These are phyloP conservation scores for Pharnaceum exiguum DNA, from an alignment of 148 eudicot genomes.

Conservation along the genomic window DNA sequence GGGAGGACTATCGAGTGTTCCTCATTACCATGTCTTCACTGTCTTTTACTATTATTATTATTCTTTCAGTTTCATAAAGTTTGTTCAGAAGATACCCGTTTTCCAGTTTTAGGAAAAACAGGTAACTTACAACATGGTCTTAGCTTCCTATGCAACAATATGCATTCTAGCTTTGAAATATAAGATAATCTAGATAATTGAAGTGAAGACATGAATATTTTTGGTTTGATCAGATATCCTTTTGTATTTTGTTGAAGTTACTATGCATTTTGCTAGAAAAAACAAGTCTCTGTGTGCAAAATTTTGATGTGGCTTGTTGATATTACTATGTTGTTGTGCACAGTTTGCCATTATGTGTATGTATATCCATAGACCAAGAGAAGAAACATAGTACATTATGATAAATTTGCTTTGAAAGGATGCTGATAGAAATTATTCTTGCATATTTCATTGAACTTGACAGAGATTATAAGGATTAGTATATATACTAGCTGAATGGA, in stretches of 20 bases:
- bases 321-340: background rate
- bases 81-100: background rate
- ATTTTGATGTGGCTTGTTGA: background rate
- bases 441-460: no score
- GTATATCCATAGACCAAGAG: no score
- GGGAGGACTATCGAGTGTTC: background rate
- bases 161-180: background rate
- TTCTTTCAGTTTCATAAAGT: no score
- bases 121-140: background rate
- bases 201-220: background rate
- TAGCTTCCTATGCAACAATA: no score
- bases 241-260: background rate
- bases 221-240: background rate
- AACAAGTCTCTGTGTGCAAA: background rate
- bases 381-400: no score
- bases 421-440: no score
- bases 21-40: background rate
- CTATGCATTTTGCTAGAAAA: background rate
- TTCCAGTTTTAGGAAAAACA: background rate
- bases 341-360: no score
- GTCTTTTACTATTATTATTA: background rate
- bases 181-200: background rate
- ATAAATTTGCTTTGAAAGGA: no score
- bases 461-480: no score
- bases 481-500: constrained; percentile 34